Percentiles rank a stretch among this genome's conserved stretches.
Evolutionary conservation across 2,329 filamentous ascomycete species (phyloP).

Genomic region (Achaetomium macrosporum): DNA sequence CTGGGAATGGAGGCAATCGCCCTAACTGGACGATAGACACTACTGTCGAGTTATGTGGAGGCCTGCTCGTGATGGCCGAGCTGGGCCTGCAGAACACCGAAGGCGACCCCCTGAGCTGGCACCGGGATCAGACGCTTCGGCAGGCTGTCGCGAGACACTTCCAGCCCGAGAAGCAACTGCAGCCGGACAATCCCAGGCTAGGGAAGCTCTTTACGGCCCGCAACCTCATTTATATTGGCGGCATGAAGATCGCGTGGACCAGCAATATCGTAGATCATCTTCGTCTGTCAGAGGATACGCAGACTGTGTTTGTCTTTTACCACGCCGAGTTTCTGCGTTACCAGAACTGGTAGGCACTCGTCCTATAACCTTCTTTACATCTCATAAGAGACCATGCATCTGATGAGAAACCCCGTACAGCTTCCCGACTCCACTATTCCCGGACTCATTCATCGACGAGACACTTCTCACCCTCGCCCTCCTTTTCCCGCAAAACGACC

Average conservation of each 20-base stretch:
- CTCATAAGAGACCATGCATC: background rate
- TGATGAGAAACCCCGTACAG: background rate
- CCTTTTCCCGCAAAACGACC: background rate
- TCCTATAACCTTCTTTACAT: background rate
- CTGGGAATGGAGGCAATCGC: no score
- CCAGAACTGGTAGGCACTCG: background rate
- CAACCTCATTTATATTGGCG: background rate
- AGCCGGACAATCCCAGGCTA: no score
- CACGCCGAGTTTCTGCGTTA: slow-evolving; percentile 1
- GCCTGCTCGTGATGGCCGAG: no score
- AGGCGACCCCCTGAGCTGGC: no score
- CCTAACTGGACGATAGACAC: no score
- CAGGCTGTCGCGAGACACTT: no score
- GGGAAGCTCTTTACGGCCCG: slow-evolving; percentile 2
- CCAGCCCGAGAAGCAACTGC: no score
- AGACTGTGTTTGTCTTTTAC: slow-evolving; percentile 3
- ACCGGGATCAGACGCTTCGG: no score
- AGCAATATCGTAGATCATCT: slow-evolving; percentile 9
- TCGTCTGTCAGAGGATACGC: slow-evolving; percentile 3
- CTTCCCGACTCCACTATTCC: background rate
- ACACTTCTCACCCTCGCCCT: slow-evolving; percentile 1
- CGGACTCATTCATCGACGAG: background rate
- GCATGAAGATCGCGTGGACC: slow-evolving; percentile 1
- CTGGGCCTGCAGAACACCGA: no score
- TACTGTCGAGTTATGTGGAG: no score